These are phyloP conservation scores for Podospora pseudoanserina DNA, from an alignment of 495 filamentous ascomycete species.

Conservation along the genomic window DNA sequence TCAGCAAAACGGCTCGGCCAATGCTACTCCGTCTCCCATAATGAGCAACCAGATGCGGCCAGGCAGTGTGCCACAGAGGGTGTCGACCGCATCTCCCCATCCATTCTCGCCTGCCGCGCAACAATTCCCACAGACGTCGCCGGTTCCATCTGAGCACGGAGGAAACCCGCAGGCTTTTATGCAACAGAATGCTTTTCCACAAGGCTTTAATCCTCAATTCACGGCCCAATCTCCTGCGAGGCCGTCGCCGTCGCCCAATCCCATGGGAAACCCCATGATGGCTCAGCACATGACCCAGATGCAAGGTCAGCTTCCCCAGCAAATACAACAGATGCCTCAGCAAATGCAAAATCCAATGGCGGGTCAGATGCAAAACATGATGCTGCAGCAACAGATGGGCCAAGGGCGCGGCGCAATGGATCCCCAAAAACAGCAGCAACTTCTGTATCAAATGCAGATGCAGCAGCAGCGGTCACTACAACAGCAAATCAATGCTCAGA, in stretches of 20 bases:
- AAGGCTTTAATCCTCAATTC: constrained; percentile 57
- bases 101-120: constrained; percentile 81
- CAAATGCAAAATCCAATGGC: constrained; percentile 26
- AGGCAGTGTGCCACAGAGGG: constrained; percentile 66
- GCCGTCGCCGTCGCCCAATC: constrained; percentile 46
- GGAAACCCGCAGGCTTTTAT: constrained; percentile 75
- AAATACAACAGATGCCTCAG: constrained; percentile 33
- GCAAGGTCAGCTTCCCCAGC: constrained; percentile 33
- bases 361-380: constrained; percentile 35
- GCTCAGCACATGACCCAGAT: constrained; percentile 42
- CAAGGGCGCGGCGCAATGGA: constrained; percentile 50
- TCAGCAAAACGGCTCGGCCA: constrained; percentile 73
- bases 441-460: constrained; percentile 62
- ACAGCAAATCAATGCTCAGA: constrained; percentile 46
- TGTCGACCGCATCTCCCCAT: constrained; percentile 86
- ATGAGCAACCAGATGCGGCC: constrained; percentile 70
- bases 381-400: constrained; percentile 52
- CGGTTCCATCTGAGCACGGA: constrained; percentile 71
- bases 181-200: constrained; percentile 54
- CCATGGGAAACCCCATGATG: constrained; percentile 46
- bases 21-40: constrained; percentile 82
- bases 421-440: constrained; percentile 43
- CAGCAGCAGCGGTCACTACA: constrained; percentile 55
- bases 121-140: constrained; percentile 74
- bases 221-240: constrained; percentile 49